These are phyloP conservation scores for Ballota nigra DNA, from an alignment of 257 asterid species.

Conservation along the genomic window DNA sequence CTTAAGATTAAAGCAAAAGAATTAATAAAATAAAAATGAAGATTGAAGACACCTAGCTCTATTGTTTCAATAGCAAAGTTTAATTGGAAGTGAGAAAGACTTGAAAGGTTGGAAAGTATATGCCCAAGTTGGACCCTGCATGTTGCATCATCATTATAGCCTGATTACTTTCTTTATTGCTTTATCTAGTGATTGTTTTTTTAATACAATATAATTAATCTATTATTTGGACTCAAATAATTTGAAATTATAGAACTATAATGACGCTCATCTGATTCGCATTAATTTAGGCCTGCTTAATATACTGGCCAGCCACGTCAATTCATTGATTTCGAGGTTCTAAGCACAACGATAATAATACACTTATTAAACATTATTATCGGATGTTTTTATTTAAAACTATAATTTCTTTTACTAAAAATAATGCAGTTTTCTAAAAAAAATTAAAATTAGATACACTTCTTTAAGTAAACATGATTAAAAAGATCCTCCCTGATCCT, in stretches of 20 bases:
- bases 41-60: neutral
- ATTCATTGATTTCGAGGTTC: neutral
- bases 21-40: neutral
- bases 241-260: conserved; percentile 17
- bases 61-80: neutral
- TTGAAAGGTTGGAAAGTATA: conserved; percentile 11
- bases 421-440: too few relatives aligned
- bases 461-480: too few relatives aligned
- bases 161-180: conserved; percentile 13
- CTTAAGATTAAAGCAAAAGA: neutral
- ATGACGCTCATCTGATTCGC: conserved; percentile 18
- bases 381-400: too few relatives aligned
- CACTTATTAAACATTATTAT: too few relatives aligned
- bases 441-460: too few relatives aligned
- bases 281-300: conserved; percentile 1
- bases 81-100: neutral
- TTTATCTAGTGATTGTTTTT: neutral
- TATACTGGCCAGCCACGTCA: neutral
- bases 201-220: conserved; percentile 11
- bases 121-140: conserved; percentile 18
- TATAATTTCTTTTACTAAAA: too few relatives aligned
- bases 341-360: too few relatives aligned
- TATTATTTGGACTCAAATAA: conserved; percentile 20
- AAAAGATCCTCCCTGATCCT: too few relatives aligned
- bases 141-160: conserved; percentile 25